Evolutionary conservation across 2,329 filamentous ascomycete species (phyloP), one percentile per base, ranked within the genome.

Genomic region (Bipolaris bicolor): DNA sequence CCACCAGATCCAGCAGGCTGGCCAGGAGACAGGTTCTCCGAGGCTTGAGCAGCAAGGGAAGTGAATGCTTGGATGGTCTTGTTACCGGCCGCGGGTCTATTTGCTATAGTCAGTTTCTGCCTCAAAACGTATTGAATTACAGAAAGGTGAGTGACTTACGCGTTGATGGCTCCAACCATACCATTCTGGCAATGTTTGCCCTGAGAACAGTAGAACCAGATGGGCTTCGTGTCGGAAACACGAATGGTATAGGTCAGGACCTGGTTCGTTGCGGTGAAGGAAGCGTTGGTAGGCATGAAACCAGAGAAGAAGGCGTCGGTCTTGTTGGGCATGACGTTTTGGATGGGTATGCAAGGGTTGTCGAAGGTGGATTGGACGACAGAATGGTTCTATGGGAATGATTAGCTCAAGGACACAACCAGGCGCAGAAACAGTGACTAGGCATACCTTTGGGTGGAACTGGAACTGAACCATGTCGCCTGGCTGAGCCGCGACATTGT

Each of bases 191-290:
- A 95, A 79, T 95, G 91, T 70, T 82, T 85, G 44, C 74, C 86
- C 76, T 92, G 88, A 29, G 86, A 87, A 79, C 90, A 94, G 82
- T 89, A 94, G 63, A 90, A 79, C 90, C 91, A 95, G 63, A 93
- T 81, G 29, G 91, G 90, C 53, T 83, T 88, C 43, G 83, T 85
- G 75, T 86, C 82, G 70, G 87, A 88, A 75, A 95, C 79, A 74
- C 82, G 83, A 69, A 94, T 80, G 57, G 88, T 91, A 78, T 88
- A 95, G 52, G 88, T 88, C 26, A 89, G 85, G 58, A 87, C 82
- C 73, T 74, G 62, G 24, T 62, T 61, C 7, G 63, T 67, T 13
- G 65, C 57, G 13, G 58, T 62, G 24, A 61, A 39, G 22, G 68
- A 60, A 13, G 64, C 61, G 48, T 67, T 81, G 40, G 86, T 88